Evolutionary conservation across 192 early-diverging fungal species (phyloP).

Genomic region (Coemansia sp.): DNA sequence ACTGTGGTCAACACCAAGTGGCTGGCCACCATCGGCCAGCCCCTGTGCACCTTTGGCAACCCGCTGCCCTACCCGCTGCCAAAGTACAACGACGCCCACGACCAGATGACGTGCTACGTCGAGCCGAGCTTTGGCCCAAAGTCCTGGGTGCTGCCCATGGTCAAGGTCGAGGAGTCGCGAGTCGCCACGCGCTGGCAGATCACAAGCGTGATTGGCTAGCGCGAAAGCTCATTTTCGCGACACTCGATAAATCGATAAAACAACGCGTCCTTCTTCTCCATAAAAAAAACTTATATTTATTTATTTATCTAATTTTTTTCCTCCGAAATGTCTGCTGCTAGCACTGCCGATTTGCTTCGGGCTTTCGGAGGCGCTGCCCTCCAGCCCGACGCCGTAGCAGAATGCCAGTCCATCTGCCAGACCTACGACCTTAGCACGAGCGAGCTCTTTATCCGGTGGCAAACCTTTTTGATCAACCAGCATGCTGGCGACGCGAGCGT

Average conservation of each 20-base stretch:
- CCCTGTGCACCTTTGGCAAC: constrained; percentile 74
- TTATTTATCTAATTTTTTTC: neutral
- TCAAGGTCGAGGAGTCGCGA: constrained; percentile 66
- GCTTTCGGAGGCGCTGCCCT: constrained; percentile 40
- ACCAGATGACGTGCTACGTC: constrained; percentile 61
- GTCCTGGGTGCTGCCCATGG: constrained; percentile 69
- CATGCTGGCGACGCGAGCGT: constrained; percentile 36
- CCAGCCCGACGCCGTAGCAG: constrained; percentile 41
- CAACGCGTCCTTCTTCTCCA: too few species aligned
- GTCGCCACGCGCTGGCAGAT: constrained; percentile 68
- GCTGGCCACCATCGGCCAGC: constrained; percentile 77
- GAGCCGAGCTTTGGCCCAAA: constrained; percentile 72
- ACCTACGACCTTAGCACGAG: constrained; percentile 32
- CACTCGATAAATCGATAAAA: too few species aligned
- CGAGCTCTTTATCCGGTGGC: constrained; percentile 56
- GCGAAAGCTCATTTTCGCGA: too few species aligned
- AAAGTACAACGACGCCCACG: constrained; percentile 67
- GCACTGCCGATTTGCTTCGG: constrained; percentile 28
- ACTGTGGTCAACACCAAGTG: constrained; percentile 79
- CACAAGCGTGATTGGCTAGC: constrained; percentile 46
- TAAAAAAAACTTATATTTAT: neutral
- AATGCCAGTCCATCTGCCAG: constrained; percentile 49
- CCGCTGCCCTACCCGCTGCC: constrained; percentile 78
- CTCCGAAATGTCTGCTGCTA: constrained; percentile 20
- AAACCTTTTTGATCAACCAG: constrained; percentile 46